Evolutionary conservation across 768 basidiomycete species (phyloP), one percentile per base, ranked within the genome.

Genomic region (Daedaleopsis sinensis): DNA sequence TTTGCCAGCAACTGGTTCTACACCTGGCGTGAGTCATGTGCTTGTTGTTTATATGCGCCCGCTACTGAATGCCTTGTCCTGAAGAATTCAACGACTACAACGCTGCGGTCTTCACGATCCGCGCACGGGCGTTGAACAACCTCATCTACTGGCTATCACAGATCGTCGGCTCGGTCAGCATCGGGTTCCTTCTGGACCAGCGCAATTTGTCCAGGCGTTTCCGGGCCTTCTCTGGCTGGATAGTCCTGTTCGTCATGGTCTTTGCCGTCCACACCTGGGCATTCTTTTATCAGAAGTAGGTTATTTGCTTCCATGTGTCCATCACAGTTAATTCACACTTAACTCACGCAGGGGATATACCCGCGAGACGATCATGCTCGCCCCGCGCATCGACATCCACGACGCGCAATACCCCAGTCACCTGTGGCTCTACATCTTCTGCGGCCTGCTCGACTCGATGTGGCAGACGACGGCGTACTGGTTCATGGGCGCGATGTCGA

Each of bases 391-490:
- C 67, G 89, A 91, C 71, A 83, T 90, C 52, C 74, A 71, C 55
- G 84, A 87, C 65, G 63, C 72, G 1, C 74, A 73, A 1, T 94
- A 90, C 68, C 73, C 80, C 11, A 82, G 78, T 47, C 80, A 80
- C 53, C 76, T 87, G 7, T 81, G 81, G 74, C 73, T 93, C 6
- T 92, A 87, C 73, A 83, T 90, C 64, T 83, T 87, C 73, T 90
- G 85, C 63, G 89, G 91, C 27, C 69, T 93, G 12, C 79, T 92
- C 61, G 93, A 94, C 64, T 80, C 91, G 1, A 88, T 91, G 84
- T 94, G 91, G 90, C 93, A 94, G 71, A 92, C 89, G 1, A 85
- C 85, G 0, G 85, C 87, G 6, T 91, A 92, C 71, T 91, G 90
- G 89, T 77, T 90, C 66, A 88, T 91, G 83, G 91, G 91, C 43